Conservation (phyloP, 179 eudicot species). For the Beta lomatogona region DNA sequence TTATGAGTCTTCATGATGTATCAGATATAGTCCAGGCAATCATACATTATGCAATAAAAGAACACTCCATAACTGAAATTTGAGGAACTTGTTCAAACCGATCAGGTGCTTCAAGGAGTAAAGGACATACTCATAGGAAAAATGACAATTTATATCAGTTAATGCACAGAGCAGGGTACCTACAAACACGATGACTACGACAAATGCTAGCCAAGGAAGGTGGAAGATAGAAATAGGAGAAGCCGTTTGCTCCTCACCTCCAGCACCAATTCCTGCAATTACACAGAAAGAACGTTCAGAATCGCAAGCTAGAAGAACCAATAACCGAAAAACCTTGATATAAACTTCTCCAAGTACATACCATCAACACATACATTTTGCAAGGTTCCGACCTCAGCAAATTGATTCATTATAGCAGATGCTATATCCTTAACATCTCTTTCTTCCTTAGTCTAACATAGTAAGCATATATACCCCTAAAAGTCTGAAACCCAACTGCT, state of each 20-base stretch:
- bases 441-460: background rate
- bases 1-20: background rate
- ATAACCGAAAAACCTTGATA: background rate
- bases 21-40: background rate
- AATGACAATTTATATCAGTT: slow-evolving; percentile 27
- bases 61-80: background rate
- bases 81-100: background rate
- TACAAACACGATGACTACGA: slow-evolving; percentile 94
- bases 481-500: background rate
- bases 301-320: background rate
- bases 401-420: background rate
- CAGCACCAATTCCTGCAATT: slow-evolving; percentile 90
- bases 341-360: background rate
- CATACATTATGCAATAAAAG: background rate
- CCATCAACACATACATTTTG: slow-evolving; percentile 10
- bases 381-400: background rate
- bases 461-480: background rate
- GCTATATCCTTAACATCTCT: background rate
- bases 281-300: slow-evolving; percentile 14
- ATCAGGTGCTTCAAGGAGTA: background rate
- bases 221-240: slow-evolving; percentile 69
- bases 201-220: slow-evolving; percentile 84
- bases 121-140: background rate
- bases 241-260: slow-evolving; percentile 93
- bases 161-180: slow-evolving; percentile 87